Evolutionary conservation across 2,329 filamentous ascomycete species (phyloP).

Genomic region (Colletotrichum sp.): DNA sequence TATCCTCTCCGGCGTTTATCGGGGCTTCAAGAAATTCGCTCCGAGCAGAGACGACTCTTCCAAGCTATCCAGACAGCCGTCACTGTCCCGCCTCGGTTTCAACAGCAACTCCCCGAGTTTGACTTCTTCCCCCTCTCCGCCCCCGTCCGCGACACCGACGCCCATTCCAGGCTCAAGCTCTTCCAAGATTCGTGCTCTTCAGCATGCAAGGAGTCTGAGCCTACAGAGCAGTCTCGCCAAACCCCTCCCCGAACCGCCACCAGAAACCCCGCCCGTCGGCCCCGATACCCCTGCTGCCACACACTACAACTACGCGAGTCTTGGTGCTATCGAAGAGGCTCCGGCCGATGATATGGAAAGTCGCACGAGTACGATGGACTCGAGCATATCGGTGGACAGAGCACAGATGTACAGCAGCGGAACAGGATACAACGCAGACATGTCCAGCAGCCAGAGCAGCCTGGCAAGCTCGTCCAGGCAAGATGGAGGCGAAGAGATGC

Average conservation of each 20-base stretch:
- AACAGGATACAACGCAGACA: constrained; percentile 38
- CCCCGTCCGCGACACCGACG: constrained; percentile 23
- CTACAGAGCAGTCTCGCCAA: constrained; percentile 63
- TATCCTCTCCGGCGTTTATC: constrained; percentile 56
- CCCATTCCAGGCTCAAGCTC: constrained; percentile 5
- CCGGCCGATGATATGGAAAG: constrained; percentile 44
- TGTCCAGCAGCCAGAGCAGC: constrained; percentile 32
- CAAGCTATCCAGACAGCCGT: constrained; percentile 49
- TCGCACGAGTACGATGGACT: constrained; percentile 56
- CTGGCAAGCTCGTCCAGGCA: constrained; percentile 29
- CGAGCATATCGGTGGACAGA: constrained; percentile 34
- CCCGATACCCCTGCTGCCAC: constrained; percentile 35
- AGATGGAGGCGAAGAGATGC: constrained; percentile 49
- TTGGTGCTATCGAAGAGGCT: constrained; percentile 30
- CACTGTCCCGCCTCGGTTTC: constrained; percentile 39
- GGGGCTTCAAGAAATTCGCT: constrained; percentile 54
- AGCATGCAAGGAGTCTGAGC: constrained; percentile 61
- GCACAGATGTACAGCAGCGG: constrained; percentile 42
- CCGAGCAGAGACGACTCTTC: constrained; percentile 47
- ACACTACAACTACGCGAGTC: constrained; percentile 33
- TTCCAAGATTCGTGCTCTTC: constrained; percentile 23
- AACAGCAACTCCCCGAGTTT: constrained; percentile 35
- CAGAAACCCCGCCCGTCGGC: constrained; percentile 20
- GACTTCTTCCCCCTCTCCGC: constrained; percentile 30
- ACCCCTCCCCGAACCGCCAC: constrained; percentile 59